A percentile compares a stretch with the other conserved stretches of the same genome.
Conservation (phyloP, 2,329 filamentous ascomycete species). For the Pochonia chlamydosporia region DNA sequence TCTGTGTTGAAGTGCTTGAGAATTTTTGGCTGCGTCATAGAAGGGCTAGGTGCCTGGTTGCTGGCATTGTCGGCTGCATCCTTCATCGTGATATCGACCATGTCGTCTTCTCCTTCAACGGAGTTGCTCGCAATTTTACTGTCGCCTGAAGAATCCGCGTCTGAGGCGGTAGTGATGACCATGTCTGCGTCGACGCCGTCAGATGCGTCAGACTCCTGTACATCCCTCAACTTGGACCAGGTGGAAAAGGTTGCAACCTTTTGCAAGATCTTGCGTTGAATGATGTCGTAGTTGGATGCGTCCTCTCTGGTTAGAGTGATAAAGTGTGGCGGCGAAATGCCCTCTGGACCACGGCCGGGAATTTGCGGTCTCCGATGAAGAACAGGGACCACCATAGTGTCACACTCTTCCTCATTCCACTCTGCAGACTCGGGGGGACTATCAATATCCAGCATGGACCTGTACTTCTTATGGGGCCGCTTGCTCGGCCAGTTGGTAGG, state of each 20-base stretch:
- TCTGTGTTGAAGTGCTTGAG: slow-evolving; percentile 43
- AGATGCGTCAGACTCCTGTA: slow-evolving; percentile 37
- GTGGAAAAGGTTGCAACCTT: slow-evolving; percentile 74
- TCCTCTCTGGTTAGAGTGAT: slow-evolving; percentile 73
- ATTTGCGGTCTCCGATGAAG: slow-evolving; percentile 49
- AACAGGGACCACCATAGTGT: slow-evolving; percentile 64
- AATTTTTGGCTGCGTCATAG: slow-evolving; percentile 19
- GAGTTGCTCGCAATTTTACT: slow-evolving; percentile 70
- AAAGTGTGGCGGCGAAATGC: slow-evolving; percentile 54
- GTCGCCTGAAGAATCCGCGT: slow-evolving; percentile 62
- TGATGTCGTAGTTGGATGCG: slow-evolving; percentile 57
- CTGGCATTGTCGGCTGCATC: slow-evolving; percentile 41
- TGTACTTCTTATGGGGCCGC: slow-evolving; percentile 35
- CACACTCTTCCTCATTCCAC: slow-evolving; percentile 57
- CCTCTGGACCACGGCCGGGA: slow-evolving; percentile 23
- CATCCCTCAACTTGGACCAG: slow-evolving; percentile 54
- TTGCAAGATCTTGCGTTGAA: slow-evolving; percentile 74
- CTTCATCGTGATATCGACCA: slow-evolving; percentile 86
- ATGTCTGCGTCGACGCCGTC: slow-evolving; percentile 62
- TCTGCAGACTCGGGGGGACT: slow-evolving; percentile 38
- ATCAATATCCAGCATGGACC: slow-evolving; percentile 45
- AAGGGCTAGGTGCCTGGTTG: slow-evolving; percentile 10
- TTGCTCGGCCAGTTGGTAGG: slow-evolving; percentile 73
- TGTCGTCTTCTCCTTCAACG: slow-evolving; percentile 80
- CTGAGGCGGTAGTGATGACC: slow-evolving; percentile 57